Base-by-base conservation (phyloP, 345 rosid genomes). In the Salix brachista region DNA sequence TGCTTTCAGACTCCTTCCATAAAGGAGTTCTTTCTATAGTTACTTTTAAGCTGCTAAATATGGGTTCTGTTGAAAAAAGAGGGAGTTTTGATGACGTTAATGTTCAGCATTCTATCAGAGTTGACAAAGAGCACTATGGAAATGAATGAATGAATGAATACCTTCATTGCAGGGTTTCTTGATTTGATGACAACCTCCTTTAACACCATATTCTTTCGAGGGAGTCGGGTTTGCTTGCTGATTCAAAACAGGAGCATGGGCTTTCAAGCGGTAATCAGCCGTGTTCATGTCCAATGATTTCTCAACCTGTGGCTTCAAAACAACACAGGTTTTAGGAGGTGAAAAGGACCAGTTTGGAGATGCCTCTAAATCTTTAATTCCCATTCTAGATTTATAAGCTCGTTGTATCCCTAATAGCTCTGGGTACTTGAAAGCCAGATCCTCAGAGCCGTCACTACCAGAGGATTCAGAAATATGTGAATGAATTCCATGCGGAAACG, bases 301-400 rank as follows among this genome's bases (percentile, higher is more conserved):
- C 80, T 86, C 92, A 67, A 84, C 86, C 5, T 78, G 84, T 62
- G 90, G 97, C 74, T 88, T 91, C 85, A 93, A 74, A 77, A 96
- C 78, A 78, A 85, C 83, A 85, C 95, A 94, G 62, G 92, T 89
- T 83, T 88, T 94, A n/a, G 93, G 97, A 75, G 98, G 97, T 41
- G 99, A 96, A 79, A 91, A 86, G 26, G 78, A 83, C 99, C 99
- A 94, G 19, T 85, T 77, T 41, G 98, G 97, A 16, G 97, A 92
- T 34, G 90, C 73, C 12, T 82, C 93, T 8, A 87, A 48, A 48
- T 86, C 92, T 56, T 86, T 86, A 71, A 82, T 87, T 32, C 79
- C 82, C 26, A 77, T 67, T 74, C 84, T 88, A n/a, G 88, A 78
- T 76, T 76, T 79, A 42, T 75, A 39, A 74, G 80, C 87, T 75